These are phyloP conservation scores for Tilletia walkeri DNA, from an alignment of 1,284 basidiomycete genomes.

Conservation along the genomic window DNA sequence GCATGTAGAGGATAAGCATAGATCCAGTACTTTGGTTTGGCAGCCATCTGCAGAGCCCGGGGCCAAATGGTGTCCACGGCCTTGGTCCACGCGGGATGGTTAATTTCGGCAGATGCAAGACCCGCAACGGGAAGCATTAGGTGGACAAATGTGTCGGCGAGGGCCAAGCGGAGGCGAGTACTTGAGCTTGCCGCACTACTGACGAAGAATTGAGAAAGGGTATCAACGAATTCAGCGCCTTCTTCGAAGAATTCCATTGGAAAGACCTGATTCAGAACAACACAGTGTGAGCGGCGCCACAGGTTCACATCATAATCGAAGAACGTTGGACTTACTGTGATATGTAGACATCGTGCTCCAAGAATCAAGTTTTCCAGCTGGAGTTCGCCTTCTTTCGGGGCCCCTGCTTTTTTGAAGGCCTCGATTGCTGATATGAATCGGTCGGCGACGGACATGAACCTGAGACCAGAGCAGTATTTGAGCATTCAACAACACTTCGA, in stretches of 20 bases:
- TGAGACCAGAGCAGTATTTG: neutral
- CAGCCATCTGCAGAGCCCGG: slow-evolving; percentile 79
- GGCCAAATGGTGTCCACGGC: slow-evolving; percentile 82
- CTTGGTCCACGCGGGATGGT: slow-evolving; percentile 89
- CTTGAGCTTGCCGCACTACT: slow-evolving; percentile 58
- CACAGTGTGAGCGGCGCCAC: neutral
- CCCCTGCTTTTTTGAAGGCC: slow-evolving; percentile 35
- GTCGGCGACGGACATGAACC: slow-evolving; percentile 47
- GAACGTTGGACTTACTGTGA: slow-evolving; percentile 33
- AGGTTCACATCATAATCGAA: neutral
- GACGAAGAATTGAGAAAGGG: slow-evolving; percentile 73
- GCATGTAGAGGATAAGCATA: slow-evolving; percentile 82
- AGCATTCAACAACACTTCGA: neutral
- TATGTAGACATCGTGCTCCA: slow-evolving; percentile 46
- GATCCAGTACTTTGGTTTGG: slow-evolving; percentile 86
- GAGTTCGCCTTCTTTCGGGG: slow-evolving; percentile 44
- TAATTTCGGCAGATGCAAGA: slow-evolving; percentile 93
- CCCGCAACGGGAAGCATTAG: slow-evolving; percentile 82
- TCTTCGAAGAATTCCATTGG: slow-evolving; percentile 91
- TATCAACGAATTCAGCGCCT: slow-evolving; percentile 84
- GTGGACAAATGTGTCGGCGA: slow-evolving; percentile 76
- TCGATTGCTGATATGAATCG: slow-evolving; percentile 49
- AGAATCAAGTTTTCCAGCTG: slow-evolving; percentile 46
- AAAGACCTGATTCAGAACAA: slow-evolving; percentile 67
- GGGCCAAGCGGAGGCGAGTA: slow-evolving; percentile 77